phyloP scores from a whole-genome alignment of 2,329 filamentous ascomycete genomes.

The Teratosphaeria viscida region DNA sequence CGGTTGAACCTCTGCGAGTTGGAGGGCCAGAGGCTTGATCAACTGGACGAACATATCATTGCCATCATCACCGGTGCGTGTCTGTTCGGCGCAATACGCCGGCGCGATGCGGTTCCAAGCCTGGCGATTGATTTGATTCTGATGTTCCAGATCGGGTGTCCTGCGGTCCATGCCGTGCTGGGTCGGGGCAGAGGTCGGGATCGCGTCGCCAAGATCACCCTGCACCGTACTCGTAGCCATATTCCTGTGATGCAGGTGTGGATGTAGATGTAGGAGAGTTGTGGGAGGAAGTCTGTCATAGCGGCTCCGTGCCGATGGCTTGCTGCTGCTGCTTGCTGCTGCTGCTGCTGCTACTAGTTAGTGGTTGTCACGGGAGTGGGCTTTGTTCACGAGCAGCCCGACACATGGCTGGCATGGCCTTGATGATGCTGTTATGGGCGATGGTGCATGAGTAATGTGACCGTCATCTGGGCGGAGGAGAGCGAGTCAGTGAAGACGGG shows the following conservation, averaged over 20 bases:
- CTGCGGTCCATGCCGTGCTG: constrained; percentile 1
- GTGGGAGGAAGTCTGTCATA: not conserved
- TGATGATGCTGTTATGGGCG: too few species aligned
- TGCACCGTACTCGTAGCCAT: not conserved
- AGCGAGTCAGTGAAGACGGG: not conserved
- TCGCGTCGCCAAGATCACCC: not conserved
- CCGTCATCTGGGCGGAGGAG: not conserved
- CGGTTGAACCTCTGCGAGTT: constrained; percentile 23
- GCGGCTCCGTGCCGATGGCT: not conserved
- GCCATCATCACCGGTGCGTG: constrained; percentile 19
- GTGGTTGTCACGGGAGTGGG: not conserved
- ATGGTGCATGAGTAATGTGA: not conserved
- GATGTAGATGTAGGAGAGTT: not conserved
- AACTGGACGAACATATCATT: constrained; percentile 38
- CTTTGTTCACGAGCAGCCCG: not conserved
- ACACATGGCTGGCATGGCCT: not conserved
- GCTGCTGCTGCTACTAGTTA: not conserved
- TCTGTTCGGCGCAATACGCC: constrained; percentile 31
- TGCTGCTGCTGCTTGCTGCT: not conserved
- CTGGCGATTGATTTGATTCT: constrained; percentile 8
- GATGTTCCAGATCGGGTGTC: not conserved
- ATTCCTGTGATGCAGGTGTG: not conserved
- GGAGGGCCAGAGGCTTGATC: constrained; percentile 32
- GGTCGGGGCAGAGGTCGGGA: not conserved
- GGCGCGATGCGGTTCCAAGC: constrained; percentile 34